Evolutionary conservation across 345 rosid genomes (phyloP).

Genomic region (Syzygium grande): DNA sequence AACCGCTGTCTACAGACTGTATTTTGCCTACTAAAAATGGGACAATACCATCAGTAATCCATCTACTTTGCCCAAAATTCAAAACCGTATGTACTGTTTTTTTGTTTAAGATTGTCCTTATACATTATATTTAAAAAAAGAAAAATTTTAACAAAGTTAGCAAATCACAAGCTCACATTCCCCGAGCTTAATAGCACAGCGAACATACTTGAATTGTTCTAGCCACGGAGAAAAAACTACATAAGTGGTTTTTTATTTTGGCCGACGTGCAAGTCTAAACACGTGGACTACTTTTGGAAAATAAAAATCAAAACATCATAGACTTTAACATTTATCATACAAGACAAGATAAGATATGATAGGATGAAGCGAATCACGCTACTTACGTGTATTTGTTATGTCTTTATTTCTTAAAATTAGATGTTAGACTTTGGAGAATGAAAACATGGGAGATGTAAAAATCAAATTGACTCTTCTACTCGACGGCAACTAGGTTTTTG

Average conservation of each 20-base stretch:
- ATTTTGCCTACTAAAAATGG: neutral
- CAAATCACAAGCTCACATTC: neutral
- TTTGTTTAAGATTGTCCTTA: neutral
- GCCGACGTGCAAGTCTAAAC: neutral
- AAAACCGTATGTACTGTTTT: neutral
- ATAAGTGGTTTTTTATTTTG: neutral
- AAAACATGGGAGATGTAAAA: neutral
- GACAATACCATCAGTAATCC: neutral
- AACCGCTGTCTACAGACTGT: neutral
- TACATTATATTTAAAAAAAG: neutral
- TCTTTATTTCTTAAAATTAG: neutral
- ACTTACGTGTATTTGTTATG: neutral
- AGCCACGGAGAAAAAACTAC: neutral
- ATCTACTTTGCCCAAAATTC: neutral
- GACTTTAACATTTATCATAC: neutral
- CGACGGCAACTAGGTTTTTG: neutral
- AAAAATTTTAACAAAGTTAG: neutral
- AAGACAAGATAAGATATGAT: fast-evolving
- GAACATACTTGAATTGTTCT: neutral
- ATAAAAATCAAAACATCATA: fast-evolving
- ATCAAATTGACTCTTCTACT: neutral
- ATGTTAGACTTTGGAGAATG: neutral
- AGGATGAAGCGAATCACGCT: neutral
- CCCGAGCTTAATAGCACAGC: neutral
- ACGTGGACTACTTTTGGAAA: fast-evolving